Percentiles rank a stretch among this genome's conserved stretches.
phyloP scores from a whole-genome alignment of 164 flowering plant species.

The Magnolia kwangsiensis region DNA sequence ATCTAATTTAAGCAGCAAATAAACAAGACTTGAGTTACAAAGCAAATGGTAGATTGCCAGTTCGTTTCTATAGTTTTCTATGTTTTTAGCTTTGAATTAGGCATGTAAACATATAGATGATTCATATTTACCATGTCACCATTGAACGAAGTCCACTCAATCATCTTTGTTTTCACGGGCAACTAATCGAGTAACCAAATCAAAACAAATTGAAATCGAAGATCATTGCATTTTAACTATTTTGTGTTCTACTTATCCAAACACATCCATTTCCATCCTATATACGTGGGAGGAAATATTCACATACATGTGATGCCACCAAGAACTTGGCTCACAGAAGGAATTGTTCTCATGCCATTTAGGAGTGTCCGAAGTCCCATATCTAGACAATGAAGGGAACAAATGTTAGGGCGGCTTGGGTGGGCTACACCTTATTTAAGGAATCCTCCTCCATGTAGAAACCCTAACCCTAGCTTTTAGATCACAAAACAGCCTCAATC shows the following conservation, averaged over 20 bases:
- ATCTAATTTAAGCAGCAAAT: no score
- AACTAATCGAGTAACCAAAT: neutral
- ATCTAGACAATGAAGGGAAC: constrained; percentile 18
- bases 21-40: no score
- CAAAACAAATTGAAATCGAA: neutral
- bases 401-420: constrained; percentile 14
- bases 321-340: constrained; percentile 10
- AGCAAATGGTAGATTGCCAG: no score
- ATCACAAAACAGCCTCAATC: neutral
- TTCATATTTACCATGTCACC: no score
- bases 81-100: no score
- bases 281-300: constrained; percentile 25
- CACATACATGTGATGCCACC: constrained; percentile 22
- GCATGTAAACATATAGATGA: no score
- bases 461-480: constrained; percentile 7
- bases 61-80: no score
- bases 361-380: constrained; percentile 4
- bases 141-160: no score
- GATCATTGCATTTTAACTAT: neutral
- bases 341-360: neutral
- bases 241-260: neutral
- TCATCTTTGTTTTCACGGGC: no score
- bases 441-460: constrained; percentile 11
- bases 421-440: constrained; percentile 7
- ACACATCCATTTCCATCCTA: neutral